Evolutionary conservation across 768 basidiomycete species (phyloP), one percentile per base, ranked within the genome.

Genomic region (Lentinula lateritia): DNA sequence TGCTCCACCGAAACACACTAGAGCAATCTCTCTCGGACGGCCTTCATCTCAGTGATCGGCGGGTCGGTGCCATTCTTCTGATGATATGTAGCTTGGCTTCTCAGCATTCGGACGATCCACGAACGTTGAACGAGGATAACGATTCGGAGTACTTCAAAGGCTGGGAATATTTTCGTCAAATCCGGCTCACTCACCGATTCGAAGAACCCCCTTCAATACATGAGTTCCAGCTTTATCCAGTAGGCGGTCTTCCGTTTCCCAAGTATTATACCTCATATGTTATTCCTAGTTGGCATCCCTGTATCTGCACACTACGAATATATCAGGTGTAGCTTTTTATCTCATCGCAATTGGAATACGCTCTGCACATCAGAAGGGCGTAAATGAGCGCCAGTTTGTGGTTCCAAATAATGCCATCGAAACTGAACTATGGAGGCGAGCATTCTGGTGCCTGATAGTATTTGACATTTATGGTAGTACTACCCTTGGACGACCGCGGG

Each of bases 1-100:
- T 95, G 9, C 73, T 96, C 2, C 92, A 94, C 67, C 82, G 85
- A 0, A 85, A 85, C 0, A 84, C 83, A 16, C 93, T 95, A 63
- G 79, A 86, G 48, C 72, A 72, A 39, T 75, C 79, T 23, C 69
- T 89, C 43, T 68, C 68, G 1, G 75, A 81, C 7, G 80, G 81
- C 0, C 66, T 84, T 2, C 85, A 92, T 69, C 69, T 75, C 8
- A 73, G 68, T 1, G 80, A 90, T 61, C 20, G 75, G 1, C 66
- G 71, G 0, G 86, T 89, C 64, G 77, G 73, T 0, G 69, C 73
- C 0, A 74, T 80, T 1, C 78, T 86, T 50, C 73, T 88, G 7
- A 69, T 85, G 10, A 76, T 87, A 0, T 72, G 71, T 69, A 90
- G 92, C 0, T 74, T 84, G 58, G 92, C 84, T 0, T 73, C 88